phyloP scores from a whole-genome alignment of 129 eudicot genomes.

The Pseudognaphalium luteoalbum region DNA sequence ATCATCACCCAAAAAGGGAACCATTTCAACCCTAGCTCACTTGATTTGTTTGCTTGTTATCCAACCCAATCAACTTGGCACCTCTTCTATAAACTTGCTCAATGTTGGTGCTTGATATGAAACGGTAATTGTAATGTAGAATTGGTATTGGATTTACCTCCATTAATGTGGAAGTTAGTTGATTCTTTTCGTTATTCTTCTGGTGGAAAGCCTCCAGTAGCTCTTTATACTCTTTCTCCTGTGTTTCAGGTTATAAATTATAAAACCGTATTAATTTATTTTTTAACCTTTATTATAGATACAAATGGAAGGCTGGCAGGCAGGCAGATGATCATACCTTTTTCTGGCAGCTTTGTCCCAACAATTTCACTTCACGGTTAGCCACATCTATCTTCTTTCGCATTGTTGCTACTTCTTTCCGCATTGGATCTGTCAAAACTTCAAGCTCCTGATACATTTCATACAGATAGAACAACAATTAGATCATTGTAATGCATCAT shows the following conservation, averaged over 20 bases:
- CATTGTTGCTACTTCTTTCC: conserved; percentile 64
- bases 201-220: conserved; percentile 67
- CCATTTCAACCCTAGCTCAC: background rate
- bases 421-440: conserved; percentile 76
- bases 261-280: background rate
- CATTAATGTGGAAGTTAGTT: conserved; percentile 53
- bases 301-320: conserved; percentile 5
- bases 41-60: background rate
- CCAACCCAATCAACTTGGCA: background rate
- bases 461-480: conserved; percentile 8
- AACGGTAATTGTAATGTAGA: background rate
- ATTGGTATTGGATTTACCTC: conserved; percentile 48
- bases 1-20: background rate
- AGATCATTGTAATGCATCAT: conserved; percentile 7
- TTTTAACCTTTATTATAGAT: background rate
- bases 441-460: conserved; percentile 64
- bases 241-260: conserved; percentile 19
- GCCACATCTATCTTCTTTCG: conserved; percentile 67
- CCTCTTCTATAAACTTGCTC: background rate
- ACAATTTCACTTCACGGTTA: conserved; percentile 63
- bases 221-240: conserved; percentile 91
- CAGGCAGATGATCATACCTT: conserved; percentile 42
- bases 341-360: conserved; percentile 75
- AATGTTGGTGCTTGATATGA: background rate
- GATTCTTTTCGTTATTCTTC: conserved; percentile 74